Conservation (phyloP, 106 monocot genomes). For the Dendrobium huoshanense region DNA sequence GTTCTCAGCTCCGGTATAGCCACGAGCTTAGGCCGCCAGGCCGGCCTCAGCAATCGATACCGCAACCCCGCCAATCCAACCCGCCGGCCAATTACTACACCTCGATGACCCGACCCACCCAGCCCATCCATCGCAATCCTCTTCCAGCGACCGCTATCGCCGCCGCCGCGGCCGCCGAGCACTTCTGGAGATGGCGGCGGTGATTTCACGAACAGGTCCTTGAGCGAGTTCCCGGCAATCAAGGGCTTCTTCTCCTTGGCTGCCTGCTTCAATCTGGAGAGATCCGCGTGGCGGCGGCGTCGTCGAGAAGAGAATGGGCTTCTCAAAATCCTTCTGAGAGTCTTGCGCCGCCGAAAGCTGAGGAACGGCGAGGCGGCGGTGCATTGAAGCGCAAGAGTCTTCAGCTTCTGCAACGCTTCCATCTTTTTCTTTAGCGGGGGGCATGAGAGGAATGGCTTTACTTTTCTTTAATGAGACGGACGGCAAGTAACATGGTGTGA, state of each 20-base stretch:
- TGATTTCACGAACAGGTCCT: constrained; percentile 3
- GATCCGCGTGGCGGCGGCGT: neutral
- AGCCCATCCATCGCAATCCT: neutral
- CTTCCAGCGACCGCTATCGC: neutral
- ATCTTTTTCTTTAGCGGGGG: neutral
- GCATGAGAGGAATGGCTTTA: neutral
- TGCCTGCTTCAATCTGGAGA: neutral
- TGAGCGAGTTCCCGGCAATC: neutral
- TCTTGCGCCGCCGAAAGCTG: neutral
- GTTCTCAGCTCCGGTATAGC: constrained; percentile 1
- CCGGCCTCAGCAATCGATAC: neutral
- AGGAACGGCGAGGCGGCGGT: neutral
- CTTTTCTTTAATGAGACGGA: neutral
- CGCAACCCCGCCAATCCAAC: neutral
- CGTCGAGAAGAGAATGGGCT: neutral
- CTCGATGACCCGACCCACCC: neutral
- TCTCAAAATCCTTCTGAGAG: neutral
- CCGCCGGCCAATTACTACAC: neutral
- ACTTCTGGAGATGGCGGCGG: neutral
- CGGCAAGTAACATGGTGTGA: neutral
- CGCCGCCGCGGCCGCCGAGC: neutral
- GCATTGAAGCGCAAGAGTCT: neutral
- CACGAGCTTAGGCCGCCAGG: constrained; percentile 1
- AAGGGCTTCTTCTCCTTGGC: neutral
- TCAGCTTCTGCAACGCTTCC: neutral